Evolutionary conservation across 306 rosid genomes (phyloP).

Genomic region (Fagus sylvatica): DNA sequence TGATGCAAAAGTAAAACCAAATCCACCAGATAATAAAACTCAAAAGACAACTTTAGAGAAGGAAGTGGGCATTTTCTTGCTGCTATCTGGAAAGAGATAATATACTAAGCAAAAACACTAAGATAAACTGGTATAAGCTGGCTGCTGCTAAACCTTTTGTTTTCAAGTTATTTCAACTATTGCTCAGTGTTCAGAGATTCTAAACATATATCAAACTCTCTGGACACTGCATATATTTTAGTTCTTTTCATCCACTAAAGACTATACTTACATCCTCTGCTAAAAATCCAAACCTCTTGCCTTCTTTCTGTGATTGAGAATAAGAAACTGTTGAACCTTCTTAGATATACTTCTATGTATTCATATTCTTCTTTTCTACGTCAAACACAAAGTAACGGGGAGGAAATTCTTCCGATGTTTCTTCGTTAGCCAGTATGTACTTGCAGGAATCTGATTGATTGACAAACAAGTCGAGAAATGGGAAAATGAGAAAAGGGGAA

Average conservation of each 20-base stretch:
- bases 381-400: constrained; percentile 19
- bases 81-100: background rate
- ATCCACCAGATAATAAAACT: background rate
- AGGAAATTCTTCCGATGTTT: constrained; percentile 16
- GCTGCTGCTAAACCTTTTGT: constrained; percentile 1
- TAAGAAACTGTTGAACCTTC: constrained; percentile 27
- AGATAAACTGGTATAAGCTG: constrained; percentile 10
- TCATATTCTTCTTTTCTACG: constrained; percentile 23
- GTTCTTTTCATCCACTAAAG: constrained; percentile 14
- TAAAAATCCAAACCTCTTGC: constrained; percentile 17
- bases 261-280: constrained; percentile 20
- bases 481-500: background rate
- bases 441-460: constrained; percentile 16
- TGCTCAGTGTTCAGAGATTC: constrained; percentile 10
- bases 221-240: constrained; percentile 9
- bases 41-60: background rate
- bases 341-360: constrained; percentile 35
- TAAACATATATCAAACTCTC: constrained; percentile 10
- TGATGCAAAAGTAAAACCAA: background rate
- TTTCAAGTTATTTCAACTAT: constrained; percentile 8
- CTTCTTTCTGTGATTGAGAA: constrained; percentile 34
- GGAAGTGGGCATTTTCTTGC: background rate
- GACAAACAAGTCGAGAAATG: constrained; percentile 1
- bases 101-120: background rate
- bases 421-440: constrained; percentile 35